Evolutionary conservation across 2,329 filamentous ascomycete species (phyloP), one percentile per base, ranked within the genome.

Genomic region (Cryphonectria radicalis): DNA sequence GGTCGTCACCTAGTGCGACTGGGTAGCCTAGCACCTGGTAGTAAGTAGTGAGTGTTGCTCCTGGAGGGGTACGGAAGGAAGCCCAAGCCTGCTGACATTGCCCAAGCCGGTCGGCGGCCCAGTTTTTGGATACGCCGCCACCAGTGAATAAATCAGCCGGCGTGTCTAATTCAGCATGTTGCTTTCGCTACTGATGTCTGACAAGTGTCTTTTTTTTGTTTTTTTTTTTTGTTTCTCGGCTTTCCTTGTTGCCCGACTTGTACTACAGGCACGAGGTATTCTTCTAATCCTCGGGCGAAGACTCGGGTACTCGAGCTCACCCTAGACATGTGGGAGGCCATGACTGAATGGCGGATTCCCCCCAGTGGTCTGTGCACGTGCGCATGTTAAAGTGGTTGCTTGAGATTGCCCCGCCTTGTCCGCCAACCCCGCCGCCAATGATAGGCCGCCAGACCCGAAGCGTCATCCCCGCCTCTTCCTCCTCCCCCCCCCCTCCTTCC

Each of bases 341-440:
- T 28, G 40, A 46, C 37, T 64, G 37, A 64, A 46, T 28, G 55
- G 14, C 28, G 25, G 13, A 32, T 59, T 59, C 55, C 14, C 40
- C 8, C 40, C 37, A 42, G n/a, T 53, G 42, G 63, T 53, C 63
- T 35, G 63, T 65, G 63, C 63, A 65, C 28, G 42, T 32, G 28
- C 46, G 13, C 46, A 50, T 19, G 59, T 53, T 65, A 50, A 65
- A 65, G 63, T 65, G 63, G 22, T 65, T 42, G 63, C 63, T 46
- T 40, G n/a, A 65, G 25, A 22, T 25, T 53, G 28, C 42, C 63
- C 63, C 63, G n/a, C 40, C 40, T 17, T 64, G 22, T 35, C 22
- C 60, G 32, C 62, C 62, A n/a, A 28, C 62, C n/a, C 62, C 62
- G 37, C 62, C 37, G 40, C 25, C 32, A 8, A 65, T 7, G 1